Percentiles rank a stretch among this genome's conserved stretches.
phyloP scores from a whole-genome alignment of 257 asterid genomes.

The Lithospermum erythrorhizon region DNA sequence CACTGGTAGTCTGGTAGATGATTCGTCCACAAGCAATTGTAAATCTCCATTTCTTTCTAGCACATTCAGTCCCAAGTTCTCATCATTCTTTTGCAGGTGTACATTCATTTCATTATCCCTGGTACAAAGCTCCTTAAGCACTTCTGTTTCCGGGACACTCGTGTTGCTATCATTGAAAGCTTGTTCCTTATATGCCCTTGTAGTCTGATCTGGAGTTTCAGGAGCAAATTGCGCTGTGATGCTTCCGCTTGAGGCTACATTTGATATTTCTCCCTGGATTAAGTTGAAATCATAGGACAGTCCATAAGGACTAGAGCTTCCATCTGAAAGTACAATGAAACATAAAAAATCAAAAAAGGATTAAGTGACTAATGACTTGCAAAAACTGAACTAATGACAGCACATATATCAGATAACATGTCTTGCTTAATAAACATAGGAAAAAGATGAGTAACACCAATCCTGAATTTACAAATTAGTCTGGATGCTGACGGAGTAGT shows the following conservation, averaged over 20 bases:
- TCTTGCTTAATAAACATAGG: neutral
- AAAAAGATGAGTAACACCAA: neutral
- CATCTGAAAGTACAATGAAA: conserved; percentile 30
- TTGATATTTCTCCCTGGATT: conserved; percentile 20
- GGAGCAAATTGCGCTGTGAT: conserved; percentile 38
- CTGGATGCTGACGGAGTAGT: too few relatives aligned
- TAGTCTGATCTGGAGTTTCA: conserved; percentile 47
- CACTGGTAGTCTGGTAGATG: conserved; percentile 18
- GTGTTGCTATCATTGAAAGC: conserved; percentile 10
- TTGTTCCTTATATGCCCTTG: conserved; percentile 19
- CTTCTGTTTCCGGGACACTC: conserved; percentile 6
- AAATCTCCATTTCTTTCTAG: conserved; percentile 19
- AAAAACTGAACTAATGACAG: neutral
- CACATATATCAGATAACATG: neutral
- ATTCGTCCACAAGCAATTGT: conserved; percentile 13
- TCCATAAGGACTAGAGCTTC: conserved; percentile 24
- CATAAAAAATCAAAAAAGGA: neutral
- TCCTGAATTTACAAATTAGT: too few relatives aligned
- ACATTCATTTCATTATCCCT: conserved; percentile 19
- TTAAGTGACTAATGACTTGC: neutral
- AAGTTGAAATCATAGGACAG: conserved; percentile 41
- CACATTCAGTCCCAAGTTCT: conserved; percentile 17
- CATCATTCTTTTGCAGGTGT: conserved; percentile 16
- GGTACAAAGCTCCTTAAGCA: conserved; percentile 11
- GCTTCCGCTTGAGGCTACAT: conserved; percentile 25